phyloP scores from a whole-genome alignment of 106 monocot genomes.

The Apostasia shenzhenica region DNA sequence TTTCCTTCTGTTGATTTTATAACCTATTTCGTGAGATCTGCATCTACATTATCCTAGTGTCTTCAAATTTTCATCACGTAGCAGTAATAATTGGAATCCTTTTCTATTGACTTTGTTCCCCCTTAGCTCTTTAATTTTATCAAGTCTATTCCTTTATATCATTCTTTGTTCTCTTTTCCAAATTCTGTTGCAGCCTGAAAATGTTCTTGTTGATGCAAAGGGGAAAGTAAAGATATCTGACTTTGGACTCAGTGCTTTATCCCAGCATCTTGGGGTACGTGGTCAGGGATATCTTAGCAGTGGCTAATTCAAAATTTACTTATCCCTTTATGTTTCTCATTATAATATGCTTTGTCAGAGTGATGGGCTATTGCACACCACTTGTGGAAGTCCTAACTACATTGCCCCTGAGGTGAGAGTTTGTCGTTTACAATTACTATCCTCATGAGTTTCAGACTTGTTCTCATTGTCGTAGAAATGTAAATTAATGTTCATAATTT shows the following conservation, averaged over 20 bases:
- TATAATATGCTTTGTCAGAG: conserved; percentile 26
- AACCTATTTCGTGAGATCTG: too few species aligned
- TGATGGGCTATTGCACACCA: conserved; percentile 90
- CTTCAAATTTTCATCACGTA: too few species aligned
- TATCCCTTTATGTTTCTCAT: background rate
- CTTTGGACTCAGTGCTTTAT: conserved; percentile 86
- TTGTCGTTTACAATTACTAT: background rate
- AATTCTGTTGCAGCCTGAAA: conserved; percentile 61
- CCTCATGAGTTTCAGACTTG: background rate
- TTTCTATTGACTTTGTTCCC: too few species aligned
- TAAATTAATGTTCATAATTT: background rate
- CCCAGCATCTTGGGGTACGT: conserved; percentile 32
- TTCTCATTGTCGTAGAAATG: background rate
- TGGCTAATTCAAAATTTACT: background rate
- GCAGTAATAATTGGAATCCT: too few species aligned
- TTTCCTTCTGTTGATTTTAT: too few species aligned
- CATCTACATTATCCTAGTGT: too few species aligned
- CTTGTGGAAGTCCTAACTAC: conserved; percentile 96
- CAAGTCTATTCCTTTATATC: background rate
- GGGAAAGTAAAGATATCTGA: conserved; percentile 91
- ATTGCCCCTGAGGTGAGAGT: conserved; percentile 70
- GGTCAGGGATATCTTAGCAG: background rate
- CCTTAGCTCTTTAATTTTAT: too few species aligned
- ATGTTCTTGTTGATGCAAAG: conserved; percentile 70
- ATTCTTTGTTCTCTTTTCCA: conserved; percentile 4